Evolutionary conservation across 345 rosid species (phyloP).

Genomic region (Eucalyptus paniculata): DNA sequence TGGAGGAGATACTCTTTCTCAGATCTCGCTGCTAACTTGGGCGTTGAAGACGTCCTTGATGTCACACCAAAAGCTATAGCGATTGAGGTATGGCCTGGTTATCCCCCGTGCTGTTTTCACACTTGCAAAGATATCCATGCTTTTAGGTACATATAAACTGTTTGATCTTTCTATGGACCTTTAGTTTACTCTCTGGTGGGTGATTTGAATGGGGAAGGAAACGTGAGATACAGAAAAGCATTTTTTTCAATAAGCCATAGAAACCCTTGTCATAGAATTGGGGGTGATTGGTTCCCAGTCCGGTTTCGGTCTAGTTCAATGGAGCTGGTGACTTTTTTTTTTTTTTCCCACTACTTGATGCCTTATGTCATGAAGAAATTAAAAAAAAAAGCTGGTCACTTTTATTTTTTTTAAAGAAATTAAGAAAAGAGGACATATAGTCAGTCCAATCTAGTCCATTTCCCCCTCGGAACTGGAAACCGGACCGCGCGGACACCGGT

Average conservation of each 20-base stretch:
- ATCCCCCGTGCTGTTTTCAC: background rate
- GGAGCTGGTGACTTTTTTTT: too few relatives aligned
- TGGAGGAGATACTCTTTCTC: background rate
- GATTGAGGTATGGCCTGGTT: conserved; percentile 11
- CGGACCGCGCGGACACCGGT: too few relatives aligned
- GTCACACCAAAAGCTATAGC: conserved; percentile 25
- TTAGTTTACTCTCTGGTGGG: background rate
- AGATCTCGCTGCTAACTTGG: conserved; percentile 15
- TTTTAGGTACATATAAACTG: background rate
- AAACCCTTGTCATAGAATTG: background rate
- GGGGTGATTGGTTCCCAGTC: too few relatives aligned
- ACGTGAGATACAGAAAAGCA: background rate
- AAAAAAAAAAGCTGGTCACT: too few relatives aligned
- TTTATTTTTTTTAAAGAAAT: too few relatives aligned
- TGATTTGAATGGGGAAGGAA: background rate
- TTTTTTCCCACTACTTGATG: too few relatives aligned
- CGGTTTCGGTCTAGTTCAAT: too few relatives aligned
- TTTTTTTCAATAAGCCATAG: background rate
- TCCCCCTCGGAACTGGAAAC: too few relatives aligned
- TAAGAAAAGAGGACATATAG: too few relatives aligned
- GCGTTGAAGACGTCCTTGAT: conserved; percentile 12
- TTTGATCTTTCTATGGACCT: background rate
- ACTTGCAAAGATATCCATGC: background rate
- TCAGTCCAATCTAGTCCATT: too few relatives aligned
- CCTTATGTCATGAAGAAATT: too few relatives aligned